These are phyloP conservation scores for Bertia moriformis DNA, from an alignment of 2,329 filamentous ascomycete genomes.

Conservation along the genomic window DNA sequence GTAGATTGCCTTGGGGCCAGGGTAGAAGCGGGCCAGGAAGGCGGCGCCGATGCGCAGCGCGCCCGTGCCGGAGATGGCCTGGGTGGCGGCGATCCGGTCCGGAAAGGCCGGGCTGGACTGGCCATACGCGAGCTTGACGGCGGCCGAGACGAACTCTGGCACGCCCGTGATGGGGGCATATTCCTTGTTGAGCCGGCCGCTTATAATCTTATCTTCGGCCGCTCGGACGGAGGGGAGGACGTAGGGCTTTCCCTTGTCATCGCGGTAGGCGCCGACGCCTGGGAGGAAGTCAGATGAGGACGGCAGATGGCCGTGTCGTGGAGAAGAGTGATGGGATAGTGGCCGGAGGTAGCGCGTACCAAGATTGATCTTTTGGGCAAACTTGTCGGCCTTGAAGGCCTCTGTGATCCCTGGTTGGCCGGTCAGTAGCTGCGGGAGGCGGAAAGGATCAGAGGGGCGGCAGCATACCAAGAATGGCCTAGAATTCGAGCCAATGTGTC, in stretches of 20 bases:
- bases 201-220: constrained; percentile 49
- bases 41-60: constrained; percentile 58
- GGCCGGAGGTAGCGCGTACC: background rate
- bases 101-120: constrained; percentile 46
- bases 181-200: constrained; percentile 61
- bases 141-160: constrained; percentile 49
- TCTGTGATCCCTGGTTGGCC: background rate
- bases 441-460: background rate
- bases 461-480: background rate
- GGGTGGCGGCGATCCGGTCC: constrained; percentile 47
- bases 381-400: background rate
- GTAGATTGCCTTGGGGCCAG: constrained; percentile 41
- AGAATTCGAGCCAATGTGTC: background rate
- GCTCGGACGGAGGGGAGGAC: constrained; percentile 44
- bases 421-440: background rate
- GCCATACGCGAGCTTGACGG: constrained; percentile 56
- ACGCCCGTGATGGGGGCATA: constrained; percentile 64
- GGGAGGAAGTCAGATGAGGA: background rate
- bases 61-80: constrained; percentile 64
- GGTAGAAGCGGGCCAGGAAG: constrained; percentile 60
- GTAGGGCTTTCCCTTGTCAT: constrained; percentile 64
- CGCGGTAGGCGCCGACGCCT: constrained; percentile 54
- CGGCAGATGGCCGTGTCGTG: background rate
- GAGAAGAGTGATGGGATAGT: too few relatives aligned
- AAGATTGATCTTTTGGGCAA: background rate